Conservation (phyloP, 2,329 filamentous ascomycete genomes). For the Epichloe scottii region DNA sequence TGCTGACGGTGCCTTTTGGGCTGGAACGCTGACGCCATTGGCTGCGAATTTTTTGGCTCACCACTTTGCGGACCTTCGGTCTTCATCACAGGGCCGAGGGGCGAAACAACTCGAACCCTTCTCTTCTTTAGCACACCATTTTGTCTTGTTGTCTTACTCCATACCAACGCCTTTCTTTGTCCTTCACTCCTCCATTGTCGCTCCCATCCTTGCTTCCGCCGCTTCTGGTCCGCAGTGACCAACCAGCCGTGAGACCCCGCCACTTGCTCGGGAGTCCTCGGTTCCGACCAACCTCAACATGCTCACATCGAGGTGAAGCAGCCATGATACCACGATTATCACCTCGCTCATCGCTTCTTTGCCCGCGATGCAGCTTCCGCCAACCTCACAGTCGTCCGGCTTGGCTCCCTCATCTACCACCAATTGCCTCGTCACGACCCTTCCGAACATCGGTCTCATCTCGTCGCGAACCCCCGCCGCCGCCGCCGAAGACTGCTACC, state of each 20-base stretch:
- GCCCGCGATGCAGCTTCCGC: conserved; percentile 17
- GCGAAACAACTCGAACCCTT: too few species aligned
- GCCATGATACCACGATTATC: conserved; percentile 26
- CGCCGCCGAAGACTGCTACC: conserved; percentile 8
- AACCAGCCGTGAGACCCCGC: neutral
- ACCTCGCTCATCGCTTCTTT: conserved; percentile 20
- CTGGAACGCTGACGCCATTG: conserved; percentile 6
- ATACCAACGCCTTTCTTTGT: too few species aligned
- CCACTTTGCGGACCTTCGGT: neutral
- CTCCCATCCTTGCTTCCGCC: too few species aligned
- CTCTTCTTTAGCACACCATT: too few species aligned
- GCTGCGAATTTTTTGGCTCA: conserved; percentile 4
- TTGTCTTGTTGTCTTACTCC: too few species aligned
- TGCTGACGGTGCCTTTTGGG: too few species aligned
- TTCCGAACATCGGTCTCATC: conserved; percentile 21
- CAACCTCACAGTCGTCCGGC: conserved; percentile 14
- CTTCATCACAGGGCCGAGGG: too few species aligned
- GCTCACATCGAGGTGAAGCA: neutral
- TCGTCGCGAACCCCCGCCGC: conserved; percentile 14
- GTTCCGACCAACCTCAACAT: neutral
- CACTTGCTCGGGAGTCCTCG: neutral
- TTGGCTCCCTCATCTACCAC: conserved; percentile 18
- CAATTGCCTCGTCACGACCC: conserved; percentile 13
- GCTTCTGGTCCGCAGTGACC: neutral
- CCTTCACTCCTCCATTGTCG: too few species aligned